Percentiles rank a stretch among this genome's conserved stretches.
Conservation (phyloP, 2,329 filamentous ascomycete species). For the Chaetothyriales sp. region DNA sequence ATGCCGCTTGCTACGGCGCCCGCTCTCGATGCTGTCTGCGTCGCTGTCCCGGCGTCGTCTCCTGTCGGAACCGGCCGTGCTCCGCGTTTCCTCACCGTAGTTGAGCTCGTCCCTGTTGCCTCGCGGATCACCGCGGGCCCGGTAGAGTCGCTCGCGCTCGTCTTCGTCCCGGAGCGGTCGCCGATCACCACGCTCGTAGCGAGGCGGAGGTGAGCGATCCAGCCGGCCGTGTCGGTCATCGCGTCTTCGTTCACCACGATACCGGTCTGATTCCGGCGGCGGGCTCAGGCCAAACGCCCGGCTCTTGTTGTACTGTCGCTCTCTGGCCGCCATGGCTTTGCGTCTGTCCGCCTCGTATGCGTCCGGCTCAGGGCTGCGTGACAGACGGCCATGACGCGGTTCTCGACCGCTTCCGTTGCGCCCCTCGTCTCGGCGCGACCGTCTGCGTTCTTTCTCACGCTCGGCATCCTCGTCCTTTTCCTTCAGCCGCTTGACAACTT, state of each 20-base stretch:
- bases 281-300: constrained; percentile 45
- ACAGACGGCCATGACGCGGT: constrained; percentile 40
- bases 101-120: constrained; percentile 76
- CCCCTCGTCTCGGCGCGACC: constrained; percentile 42
- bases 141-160: constrained; percentile 75
- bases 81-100: constrained; percentile 57
- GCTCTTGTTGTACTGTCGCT: constrained; percentile 80
- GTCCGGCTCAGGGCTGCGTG: constrained; percentile 81
- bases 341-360: constrained; percentile 90
- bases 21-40: constrained; percentile 43
- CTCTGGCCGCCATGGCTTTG: constrained; percentile 83
- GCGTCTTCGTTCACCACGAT: constrained; percentile 28
- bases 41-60: constrained; percentile 70
- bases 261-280: constrained; percentile 25
- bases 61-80: constrained; percentile 45
- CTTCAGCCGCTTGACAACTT: constrained; percentile 74
- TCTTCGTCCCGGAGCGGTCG: constrained; percentile 59
- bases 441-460: constrained; percentile 37
- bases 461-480: constrained; percentile 80
- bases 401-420: constrained; percentile 30
- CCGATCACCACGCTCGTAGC: constrained; percentile 63
- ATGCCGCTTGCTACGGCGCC: constrained; percentile 24
- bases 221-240: constrained; percentile 22
- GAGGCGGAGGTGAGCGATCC: constrained; percentile 22
- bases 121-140: constrained; percentile 63